Evolutionary conservation across 176 grass and related monocot genomes (phyloP), one percentile per base, ranked within the genome.

Genomic region (Dactylis glomerata): DNA sequence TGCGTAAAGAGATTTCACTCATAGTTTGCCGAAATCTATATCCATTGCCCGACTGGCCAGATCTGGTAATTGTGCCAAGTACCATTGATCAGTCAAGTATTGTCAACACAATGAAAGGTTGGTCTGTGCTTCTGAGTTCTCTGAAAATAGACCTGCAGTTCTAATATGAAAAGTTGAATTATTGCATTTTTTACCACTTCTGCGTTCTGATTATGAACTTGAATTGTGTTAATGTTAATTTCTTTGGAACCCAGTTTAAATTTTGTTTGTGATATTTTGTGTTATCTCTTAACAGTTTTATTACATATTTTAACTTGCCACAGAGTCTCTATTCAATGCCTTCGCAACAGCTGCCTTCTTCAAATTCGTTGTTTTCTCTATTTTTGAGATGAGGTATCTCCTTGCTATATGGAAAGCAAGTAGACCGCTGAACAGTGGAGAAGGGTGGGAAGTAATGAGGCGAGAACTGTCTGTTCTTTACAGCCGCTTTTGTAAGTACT

Each of bases 261-360:
- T 47, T 68, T 5, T 27, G 6, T 33, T 75, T 38, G 1, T 58
- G 40, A 61, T 47, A 14, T 40, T 68, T 76, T 10, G 28, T 58
- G 22, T 22, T 61, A 44, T 10, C 50, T 79, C 36, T 62, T 68
- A 5, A 77, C 44, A 70, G 37, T 61, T 76, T 68, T 16, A 61
- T 56, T 73, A 40, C 58, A 63, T 62, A 44, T 77, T 36, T 58
- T 10, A 58, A 78, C 32, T 88, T 81, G 74, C 26, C 92, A 37
- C 90, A 99, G 97, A 99, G 79, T 99, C 97, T 17, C 93, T 99
- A 61, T 99, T 99, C 80, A 99, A 99, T n/a, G 97, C 97, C 84
- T 99, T 96, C 31, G 97, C 93, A 42, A 99, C 97, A 19, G 97
- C 97, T 22, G 97, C 97, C 31, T 99, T 99, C 84, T 99, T 99